Base-by-base conservation (phyloP, 164 flowering plant genomes). In the Brasenia schreberi region DNA sequence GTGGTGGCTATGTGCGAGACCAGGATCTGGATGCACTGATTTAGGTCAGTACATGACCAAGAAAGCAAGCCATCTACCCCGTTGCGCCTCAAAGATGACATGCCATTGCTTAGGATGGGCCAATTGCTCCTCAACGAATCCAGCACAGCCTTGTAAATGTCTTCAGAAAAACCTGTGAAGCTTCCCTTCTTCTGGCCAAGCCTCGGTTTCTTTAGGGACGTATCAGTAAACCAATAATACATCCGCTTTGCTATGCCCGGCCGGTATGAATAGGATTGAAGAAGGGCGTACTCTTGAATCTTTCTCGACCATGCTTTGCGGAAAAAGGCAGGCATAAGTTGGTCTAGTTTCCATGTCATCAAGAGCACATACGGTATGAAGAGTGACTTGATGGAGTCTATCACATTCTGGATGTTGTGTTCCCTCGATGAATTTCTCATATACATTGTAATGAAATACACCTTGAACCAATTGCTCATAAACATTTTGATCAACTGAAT, bases 1-100 rank as follows among this genome's bases (percentile, higher is more conserved):
- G 65, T 27, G 18, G 65, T 63, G 39, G 65, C 65, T 1, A 27
- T 42, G 43, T 63, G 45, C 65, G 45, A 63, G n/a, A 63, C 65
- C 5, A 63, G 16, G 43, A 63, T 63, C 43, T 63, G n/a, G 39
- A 43, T 11, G n/a, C 5, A 27, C 4, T 43, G 5, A 0, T 63
- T 17, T 7, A 27, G 33, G 1, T 17, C 11, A 5, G 12, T 12
- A 14, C 65, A 63, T 33, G 43, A 39, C 65, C 65, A 27, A 12
- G 43, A 63, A 17, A 63, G 65, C 45, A 9, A 4, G 17, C 7
- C 10, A 3, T 9, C 12, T 7, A 19, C 43, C 11, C 16, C 4
- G 45, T 63, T 63, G 6, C 16, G 39, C 43, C 1, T 9, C 45
- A 63, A 27, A 19, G 65, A 63, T 19, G 42, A 63, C 65, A 19